Evolutionary conservation across 1,284 basidiomycete species (phyloP).

Genomic region (Waitea zeae): DNA sequence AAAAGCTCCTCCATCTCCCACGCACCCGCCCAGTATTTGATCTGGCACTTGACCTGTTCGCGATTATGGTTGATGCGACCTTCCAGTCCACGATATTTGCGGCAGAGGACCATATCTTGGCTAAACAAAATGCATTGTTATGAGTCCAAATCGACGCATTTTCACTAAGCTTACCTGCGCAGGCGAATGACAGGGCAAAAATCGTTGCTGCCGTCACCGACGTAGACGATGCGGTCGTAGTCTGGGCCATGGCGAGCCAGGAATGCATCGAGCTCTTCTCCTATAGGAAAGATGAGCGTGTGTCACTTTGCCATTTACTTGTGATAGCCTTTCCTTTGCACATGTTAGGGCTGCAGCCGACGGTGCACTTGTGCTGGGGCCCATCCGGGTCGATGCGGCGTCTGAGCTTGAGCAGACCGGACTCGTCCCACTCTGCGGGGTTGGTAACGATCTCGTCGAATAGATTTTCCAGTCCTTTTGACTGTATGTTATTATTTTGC

Average conservation of each 20-base stretch:
- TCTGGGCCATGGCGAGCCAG: slow-evolving; percentile 46
- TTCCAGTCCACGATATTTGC: slow-evolving; percentile 61
- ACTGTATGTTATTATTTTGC: slow-evolving; percentile 19
- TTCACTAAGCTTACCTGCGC: slow-evolving; percentile 51
- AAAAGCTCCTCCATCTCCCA: slow-evolving; percentile 89
- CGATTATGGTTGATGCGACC: slow-evolving; percentile 31
- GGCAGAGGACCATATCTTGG: slow-evolving; percentile 64
- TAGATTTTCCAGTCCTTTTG: slow-evolving; percentile 53
- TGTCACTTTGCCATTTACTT: slow-evolving; percentile 1
- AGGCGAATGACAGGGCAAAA: slow-evolving; percentile 85
- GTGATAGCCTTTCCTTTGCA: slow-evolving; percentile 57
- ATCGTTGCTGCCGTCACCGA: slow-evolving; percentile 93
- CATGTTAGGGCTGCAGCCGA: slow-evolving; percentile 95
- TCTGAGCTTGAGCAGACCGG: slow-evolving; percentile 62
- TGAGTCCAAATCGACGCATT: too few species aligned
- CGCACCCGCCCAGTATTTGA: slow-evolving; percentile 79
- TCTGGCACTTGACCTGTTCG: slow-evolving; percentile 29
- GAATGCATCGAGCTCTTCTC: slow-evolving; percentile 79
- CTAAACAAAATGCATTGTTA: too few species aligned
- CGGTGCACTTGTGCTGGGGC: slow-evolving; percentile 69
- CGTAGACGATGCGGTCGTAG: slow-evolving; percentile 76
- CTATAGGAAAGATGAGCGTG: slow-evolving; percentile 19
- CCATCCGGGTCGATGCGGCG: slow-evolving; percentile 62
- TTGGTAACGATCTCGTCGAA: slow-evolving; percentile 90
- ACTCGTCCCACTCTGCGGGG: slow-evolving; percentile 68